Evolutionary conservation across 2,329 filamentous ascomycete genomes (phyloP).

Genomic region (Alternaria rosae): DNA sequence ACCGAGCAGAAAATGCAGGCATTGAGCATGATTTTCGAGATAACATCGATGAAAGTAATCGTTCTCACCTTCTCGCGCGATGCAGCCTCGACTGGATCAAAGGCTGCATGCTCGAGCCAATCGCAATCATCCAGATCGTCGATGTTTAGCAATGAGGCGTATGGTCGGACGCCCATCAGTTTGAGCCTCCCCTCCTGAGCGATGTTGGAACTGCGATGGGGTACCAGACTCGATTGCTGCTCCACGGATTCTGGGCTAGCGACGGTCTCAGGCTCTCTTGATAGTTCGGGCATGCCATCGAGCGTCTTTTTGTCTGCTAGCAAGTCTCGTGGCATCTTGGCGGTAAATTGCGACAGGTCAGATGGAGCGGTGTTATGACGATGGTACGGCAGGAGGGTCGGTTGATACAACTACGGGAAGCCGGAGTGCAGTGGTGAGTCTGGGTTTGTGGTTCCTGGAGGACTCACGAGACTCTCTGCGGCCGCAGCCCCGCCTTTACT

Average conservation of each 20-base stretch:
- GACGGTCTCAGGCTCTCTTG: conserved; percentile 40
- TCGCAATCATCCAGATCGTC: conserved; percentile 70
- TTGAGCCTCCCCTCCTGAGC: conserved; percentile 38
- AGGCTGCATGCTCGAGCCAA: conserved; percentile 64
- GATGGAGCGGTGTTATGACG: neutral
- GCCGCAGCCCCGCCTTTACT: conserved; percentile 16
- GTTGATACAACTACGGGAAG: conserved; percentile 11
- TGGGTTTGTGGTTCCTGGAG: conserved; percentile 26
- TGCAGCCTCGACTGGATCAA: conserved; percentile 65
- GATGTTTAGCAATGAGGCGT: conserved; percentile 74
- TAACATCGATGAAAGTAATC: conserved; percentile 5
- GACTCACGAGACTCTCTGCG: conserved; percentile 24
- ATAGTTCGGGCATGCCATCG: conserved; percentile 48
- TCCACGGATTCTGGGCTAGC: conserved; percentile 23
- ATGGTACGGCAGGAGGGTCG: conserved; percentile 2
- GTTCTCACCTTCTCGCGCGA: conserved; percentile 67
- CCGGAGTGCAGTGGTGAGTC: conserved; percentile 18
- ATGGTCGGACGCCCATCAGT: conserved; percentile 69
- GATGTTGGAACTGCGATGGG: conserved; percentile 32
- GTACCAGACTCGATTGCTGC: conserved; percentile 23
- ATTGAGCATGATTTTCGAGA: neutral
- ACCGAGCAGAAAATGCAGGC: conserved; percentile 6
- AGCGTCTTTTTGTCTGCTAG: conserved; percentile 47
- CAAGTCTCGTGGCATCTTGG: conserved; percentile 55
- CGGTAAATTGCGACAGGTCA: conserved; percentile 10